phyloP scores from a whole-genome alignment of 2,329 filamentous ascomycete genomes.

The Aspergillus sp. region DNA sequence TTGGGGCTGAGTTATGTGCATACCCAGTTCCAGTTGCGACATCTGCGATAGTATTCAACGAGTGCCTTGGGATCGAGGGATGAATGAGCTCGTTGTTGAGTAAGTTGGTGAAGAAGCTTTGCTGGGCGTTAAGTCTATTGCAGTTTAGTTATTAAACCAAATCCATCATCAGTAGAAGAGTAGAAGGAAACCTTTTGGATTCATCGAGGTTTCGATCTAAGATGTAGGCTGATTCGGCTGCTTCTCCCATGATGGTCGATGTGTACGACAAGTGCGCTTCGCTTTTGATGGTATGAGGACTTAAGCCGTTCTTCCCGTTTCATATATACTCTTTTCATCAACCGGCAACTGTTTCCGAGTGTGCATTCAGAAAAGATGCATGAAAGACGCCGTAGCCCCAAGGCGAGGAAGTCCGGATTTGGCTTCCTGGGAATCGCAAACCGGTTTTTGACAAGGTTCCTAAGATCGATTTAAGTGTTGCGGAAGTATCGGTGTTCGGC shows the following conservation, averaged over 20 bases:
- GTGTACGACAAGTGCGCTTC: not conserved
- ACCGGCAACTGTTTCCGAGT: too few species aligned
- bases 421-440: too few species aligned
- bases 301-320: too few species aligned
- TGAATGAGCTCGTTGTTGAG: constrained; percentile 21
- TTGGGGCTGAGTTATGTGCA: not conserved
- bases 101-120: constrained; percentile 23
- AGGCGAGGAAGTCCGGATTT: not conserved
- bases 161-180: not conserved
- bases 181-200: constrained; percentile 18
- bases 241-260: not conserved
- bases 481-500: too few species aligned
- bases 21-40: constrained; percentile 33
- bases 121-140: constrained; percentile 25
- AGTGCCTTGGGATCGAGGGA: constrained; percentile 22
- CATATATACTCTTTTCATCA: too few species aligned
- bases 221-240: constrained; percentile 17
- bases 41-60: constrained; percentile 24
- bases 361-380: not conserved
- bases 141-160: not conserved
- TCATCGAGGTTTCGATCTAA: constrained; percentile 20
- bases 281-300: too few species aligned
- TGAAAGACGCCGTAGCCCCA: not conserved
- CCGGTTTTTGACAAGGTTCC: too few species aligned
- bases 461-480: too few species aligned